phyloP scores from a whole-genome alignment of 1,139 yeast species.

The Kazachstania sp. region DNA sequence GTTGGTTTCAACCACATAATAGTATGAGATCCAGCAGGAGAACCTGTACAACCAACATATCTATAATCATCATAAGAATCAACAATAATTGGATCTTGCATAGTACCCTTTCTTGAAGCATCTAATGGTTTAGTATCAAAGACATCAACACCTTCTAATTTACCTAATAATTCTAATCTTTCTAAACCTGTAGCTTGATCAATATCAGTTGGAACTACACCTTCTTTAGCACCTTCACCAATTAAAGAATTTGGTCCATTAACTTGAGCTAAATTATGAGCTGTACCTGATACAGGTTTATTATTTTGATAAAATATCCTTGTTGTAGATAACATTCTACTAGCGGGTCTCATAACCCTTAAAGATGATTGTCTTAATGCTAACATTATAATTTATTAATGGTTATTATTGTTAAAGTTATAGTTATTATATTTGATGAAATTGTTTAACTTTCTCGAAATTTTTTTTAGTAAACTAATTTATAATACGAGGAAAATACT shows the following conservation, averaged over 20 bases:
- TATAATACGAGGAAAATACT: too few relatives aligned
- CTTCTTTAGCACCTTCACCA: constrained; percentile 81
- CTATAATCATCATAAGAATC: constrained; percentile 91
- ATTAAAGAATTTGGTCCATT: constrained; percentile 72
- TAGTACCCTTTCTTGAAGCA: constrained; percentile 81
- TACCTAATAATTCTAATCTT: constrained; percentile 91
- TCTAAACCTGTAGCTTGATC: constrained; percentile 98
- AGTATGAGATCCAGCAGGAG: constrained; percentile 86
- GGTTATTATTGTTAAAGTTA: too few relatives aligned
- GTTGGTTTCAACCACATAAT: constrained; percentile 93
- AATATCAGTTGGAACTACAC: constrained; percentile 82
- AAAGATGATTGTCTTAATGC: constrained; percentile 6
- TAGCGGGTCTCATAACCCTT: constrained; percentile 17
- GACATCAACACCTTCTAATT: constrained; percentile 90
- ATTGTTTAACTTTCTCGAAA: not conserved
- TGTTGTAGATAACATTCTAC: constrained; percentile 25
- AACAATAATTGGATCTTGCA: constrained; percentile 76
- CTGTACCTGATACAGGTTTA: constrained; percentile 43
- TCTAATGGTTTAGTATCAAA: constrained; percentile 89
- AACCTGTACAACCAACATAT: constrained; percentile 96
- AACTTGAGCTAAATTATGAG: constrained; percentile 65
- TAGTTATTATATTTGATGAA: not conserved
- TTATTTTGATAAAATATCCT: constrained; percentile 21
- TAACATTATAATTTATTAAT: not conserved
- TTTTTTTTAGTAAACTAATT: too few relatives aligned